Conservation (phyloP, 2,329 filamentous ascomycete genomes). For the Rutstroemia sp. region DNA sequence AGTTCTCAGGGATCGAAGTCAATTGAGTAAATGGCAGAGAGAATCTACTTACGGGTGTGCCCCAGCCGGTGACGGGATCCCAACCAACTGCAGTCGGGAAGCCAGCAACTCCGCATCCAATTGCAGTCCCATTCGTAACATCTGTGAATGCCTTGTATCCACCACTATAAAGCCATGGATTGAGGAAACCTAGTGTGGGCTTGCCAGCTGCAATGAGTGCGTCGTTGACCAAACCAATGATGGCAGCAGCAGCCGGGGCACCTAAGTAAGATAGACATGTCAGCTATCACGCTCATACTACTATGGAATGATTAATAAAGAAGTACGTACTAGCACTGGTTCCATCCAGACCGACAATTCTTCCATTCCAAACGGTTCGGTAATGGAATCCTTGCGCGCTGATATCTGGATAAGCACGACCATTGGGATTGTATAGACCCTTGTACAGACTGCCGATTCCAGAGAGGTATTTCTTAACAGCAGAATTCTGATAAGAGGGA, state of each 20-base stretch:
- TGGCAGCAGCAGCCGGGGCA: constrained; percentile 44
- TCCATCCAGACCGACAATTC: constrained; percentile 35
- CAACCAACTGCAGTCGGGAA: constrained; percentile 26
- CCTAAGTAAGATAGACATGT: not conserved
- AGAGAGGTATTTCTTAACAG: constrained; percentile 35
- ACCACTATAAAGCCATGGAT: constrained; percentile 34
- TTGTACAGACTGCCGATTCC: constrained; percentile 37
- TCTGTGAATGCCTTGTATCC: constrained; percentile 32
- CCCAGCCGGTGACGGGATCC: constrained; percentile 31
- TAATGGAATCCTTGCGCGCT: constrained; percentile 53
- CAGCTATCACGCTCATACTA: too few species aligned
- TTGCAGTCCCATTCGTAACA: constrained; percentile 30
- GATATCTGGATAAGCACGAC: constrained; percentile 44
- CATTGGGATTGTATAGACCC: constrained; percentile 36
- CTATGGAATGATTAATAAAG: constrained; percentile 17
- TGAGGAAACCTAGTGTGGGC: constrained; percentile 34
- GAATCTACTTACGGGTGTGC: not conserved
- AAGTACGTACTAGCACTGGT: constrained; percentile 35
- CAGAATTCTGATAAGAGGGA: constrained; percentile 37
- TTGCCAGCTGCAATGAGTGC: constrained; percentile 44
- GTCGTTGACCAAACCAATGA: constrained; percentile 56
- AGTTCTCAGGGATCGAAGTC: too few species aligned
- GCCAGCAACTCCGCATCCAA: constrained; percentile 30
- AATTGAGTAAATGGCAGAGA: too few species aligned
- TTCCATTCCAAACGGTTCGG: constrained; percentile 30